Base-by-base conservation (phyloP, 78 protist genomes). In the Neovahlkampfia damariscottae region DNA sequence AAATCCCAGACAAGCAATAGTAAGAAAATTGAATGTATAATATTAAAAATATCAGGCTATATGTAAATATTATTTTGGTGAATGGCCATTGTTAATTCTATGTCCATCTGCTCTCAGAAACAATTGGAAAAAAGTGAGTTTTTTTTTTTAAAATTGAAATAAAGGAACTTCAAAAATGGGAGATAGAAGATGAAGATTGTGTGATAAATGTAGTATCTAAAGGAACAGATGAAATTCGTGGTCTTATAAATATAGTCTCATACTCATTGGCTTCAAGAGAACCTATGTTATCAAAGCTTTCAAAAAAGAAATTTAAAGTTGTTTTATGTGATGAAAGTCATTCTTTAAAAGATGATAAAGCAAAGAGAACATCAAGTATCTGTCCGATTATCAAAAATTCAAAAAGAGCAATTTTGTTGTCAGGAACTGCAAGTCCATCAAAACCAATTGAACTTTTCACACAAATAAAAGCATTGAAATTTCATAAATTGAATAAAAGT, bases 381-480 rank as follows among this genome's bases (percentile, higher is more conserved):
- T 62, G 83, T 36, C 84, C 84, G 29, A 10, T 93, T 8, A 39
- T 76, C 38, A 70, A 41, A 2, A 3, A 0, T 1, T 31, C 71
- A 19, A 10, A 28, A 28, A 38, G 38, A 2, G 34, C 79, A 37
- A 2, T 4, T 5, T 59, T 58, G 32, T 31, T 34, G 27, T 71
- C 75, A 38, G 5, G 58, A 62, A 94, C 96, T 41, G 96, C 96
- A 0, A 88, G 93, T 31, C 67, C 86, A 27, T 73, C 89, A 6
- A 41, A 94, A 7, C 98, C 98, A 0, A 70, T 67, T 7, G 98
- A 94, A 79, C 82, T 94, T 27, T 89, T 27, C 81, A n/a, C 87
- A 5, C 98, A 87, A 77, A 36, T 93, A 32, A 10, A 36, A 0
- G 82, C 89, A 68, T 28, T 94, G 40, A 80, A 32, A 5, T 70